Evolutionary conservation across 768 basidiomycete species (phyloP), one percentile per base, ranked within the genome.

Genomic region (Xerocomellus chrysenteron): DNA sequence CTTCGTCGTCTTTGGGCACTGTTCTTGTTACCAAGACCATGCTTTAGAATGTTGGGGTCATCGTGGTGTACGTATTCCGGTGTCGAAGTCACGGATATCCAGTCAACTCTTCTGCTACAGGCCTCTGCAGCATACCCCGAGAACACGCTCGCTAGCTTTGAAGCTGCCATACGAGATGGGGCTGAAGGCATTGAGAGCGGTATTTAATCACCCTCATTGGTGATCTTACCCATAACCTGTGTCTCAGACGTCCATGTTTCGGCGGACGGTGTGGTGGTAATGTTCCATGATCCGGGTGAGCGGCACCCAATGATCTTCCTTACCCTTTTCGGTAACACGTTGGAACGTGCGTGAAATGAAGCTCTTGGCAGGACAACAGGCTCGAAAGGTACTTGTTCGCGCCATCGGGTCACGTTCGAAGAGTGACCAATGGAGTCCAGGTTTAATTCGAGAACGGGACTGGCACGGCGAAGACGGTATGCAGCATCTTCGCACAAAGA

Each of bases 131-230:
- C 82, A 17, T 93, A 82, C 73, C 92, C 93, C 5, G 96, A 98
- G 75, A 98, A 98, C 78, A 96, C 94, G 47, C 82, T 94, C 60
- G 92, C 92, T 36, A 93, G 91, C 75, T 98, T 98, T 75, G 87
- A 92, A 70, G 91, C 90, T 60, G 96, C 96, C 68, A 93, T 97
- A 59, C 85, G 86, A 46, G 94, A 97, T 76, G 96, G 96, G 57
- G 89, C 94, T 45, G 94, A 99, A 71, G 95, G 86, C 61, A 96
- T 99, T 67, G 96, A 99, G 82, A 94, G 92, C 72, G 95, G 96
- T 97, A 94, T 76, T 84, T 77, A 60, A 65, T 59, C 61, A 68
- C 64, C 61, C 54, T 64, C 44, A 70, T 51, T 73, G 71, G 55
- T 65, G 65, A 61, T 64, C 65, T 69, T 75, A 57, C 73, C 74